Percentiles rank a stretch among this genome's conserved stretches.
phyloP scores from a whole-genome alignment of 2,329 filamentous ascomycete species.

The Xylaria polymorpha region DNA sequence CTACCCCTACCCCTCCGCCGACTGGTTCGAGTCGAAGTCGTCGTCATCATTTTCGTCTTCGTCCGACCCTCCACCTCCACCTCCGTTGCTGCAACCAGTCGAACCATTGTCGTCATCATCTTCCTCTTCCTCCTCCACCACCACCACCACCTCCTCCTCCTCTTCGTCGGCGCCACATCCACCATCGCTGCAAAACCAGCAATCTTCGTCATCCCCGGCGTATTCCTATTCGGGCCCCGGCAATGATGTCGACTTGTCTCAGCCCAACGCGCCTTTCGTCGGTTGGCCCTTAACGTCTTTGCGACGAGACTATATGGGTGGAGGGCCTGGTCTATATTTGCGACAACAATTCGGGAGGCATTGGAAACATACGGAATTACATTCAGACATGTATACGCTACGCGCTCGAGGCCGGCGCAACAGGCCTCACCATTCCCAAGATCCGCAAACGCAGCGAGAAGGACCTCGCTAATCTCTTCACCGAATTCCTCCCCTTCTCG shows the following conservation, averaged over 20 bases:
- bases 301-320: constrained; percentile 56
- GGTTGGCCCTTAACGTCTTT: constrained; percentile 59
- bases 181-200: neutral
- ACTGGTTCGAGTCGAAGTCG: constrained; percentile 43
- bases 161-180: constrained; percentile 1
- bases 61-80: neutral
- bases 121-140: constrained; percentile 3
- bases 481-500: constrained; percentile 53
- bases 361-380: constrained; percentile 63
- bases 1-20: constrained; percentile 31
- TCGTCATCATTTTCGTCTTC: constrained; percentile 24
- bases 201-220: constrained; percentile 2
- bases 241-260: constrained; percentile 52
- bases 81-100: neutral
- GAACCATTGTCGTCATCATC: neutral
- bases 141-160: too few relatives aligned
- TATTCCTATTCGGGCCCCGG: constrained; percentile 31
- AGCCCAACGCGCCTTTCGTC: constrained; percentile 57
- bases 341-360: constrained; percentile 63
- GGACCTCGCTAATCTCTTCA: constrained; percentile 57
- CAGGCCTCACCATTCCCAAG: constrained; percentile 58
- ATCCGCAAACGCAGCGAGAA: constrained; percentile 58
- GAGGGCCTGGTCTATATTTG: constrained; percentile 60
- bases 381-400: constrained; percentile 63
- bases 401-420: constrained; percentile 60